These are phyloP conservation scores for Sporothrix brunneoviolacea DNA, from an alignment of 2,329 filamentous ascomycete species.

Conservation along the genomic window DNA sequence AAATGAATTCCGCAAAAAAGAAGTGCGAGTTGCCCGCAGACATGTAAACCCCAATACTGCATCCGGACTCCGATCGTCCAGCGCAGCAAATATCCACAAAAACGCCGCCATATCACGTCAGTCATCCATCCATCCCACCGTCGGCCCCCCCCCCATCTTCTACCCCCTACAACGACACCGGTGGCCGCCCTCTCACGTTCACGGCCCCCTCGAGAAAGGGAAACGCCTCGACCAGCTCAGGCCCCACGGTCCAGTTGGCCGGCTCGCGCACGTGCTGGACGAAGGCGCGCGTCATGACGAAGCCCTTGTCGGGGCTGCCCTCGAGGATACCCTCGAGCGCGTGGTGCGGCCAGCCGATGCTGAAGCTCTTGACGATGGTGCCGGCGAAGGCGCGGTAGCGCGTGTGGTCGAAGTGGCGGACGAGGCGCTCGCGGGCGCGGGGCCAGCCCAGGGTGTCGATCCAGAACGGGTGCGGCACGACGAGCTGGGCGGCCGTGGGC, in stretches of 20 bases:
- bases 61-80: too few species aligned
- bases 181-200: constrained; percentile 5
- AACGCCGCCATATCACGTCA: too few species aligned
- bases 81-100: too few species aligned
- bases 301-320: neutral
- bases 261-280: constrained; percentile 12
- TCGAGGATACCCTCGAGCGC: constrained; percentile 8
- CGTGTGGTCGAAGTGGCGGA: constrained; percentile 11
- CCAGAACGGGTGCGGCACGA: constrained; percentile 14
- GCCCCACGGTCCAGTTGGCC: constrained; percentile 14
- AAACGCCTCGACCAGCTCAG: constrained; percentile 13
- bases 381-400: constrained; percentile 4
- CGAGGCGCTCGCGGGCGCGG: constrained; percentile 9
- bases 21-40: too few species aligned
- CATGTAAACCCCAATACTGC: too few species aligned
- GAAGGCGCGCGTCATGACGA: constrained; percentile 10
- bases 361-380: constrained; percentile 2
- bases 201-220: constrained; percentile 12
- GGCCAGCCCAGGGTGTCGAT: constrained; percentile 14
- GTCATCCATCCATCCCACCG: too few species aligned
- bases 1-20: too few species aligned
- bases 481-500: constrained; percentile 10
- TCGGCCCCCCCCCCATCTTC: too few species aligned
- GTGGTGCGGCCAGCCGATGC: constrained; percentile 11
- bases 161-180: neutral